Conservation (phyloP, 345 rosid species). For the Euphorbia tirucalli region DNA sequence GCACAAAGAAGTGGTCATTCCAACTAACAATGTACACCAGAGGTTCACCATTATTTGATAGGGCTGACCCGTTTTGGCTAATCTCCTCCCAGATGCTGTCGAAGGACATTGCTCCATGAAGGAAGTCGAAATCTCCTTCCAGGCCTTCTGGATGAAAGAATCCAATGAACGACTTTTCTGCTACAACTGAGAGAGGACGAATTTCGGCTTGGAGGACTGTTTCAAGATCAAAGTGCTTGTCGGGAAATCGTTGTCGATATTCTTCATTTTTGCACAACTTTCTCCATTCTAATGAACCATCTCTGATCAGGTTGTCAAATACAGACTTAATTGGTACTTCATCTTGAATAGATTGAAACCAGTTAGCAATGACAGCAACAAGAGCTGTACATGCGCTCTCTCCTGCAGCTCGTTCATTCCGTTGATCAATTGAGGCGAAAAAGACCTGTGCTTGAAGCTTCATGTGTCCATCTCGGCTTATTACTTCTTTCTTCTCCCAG, state of each 20-base stretch:
- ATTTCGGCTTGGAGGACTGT: slow-evolving; percentile 59
- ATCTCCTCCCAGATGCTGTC: slow-evolving; percentile 72
- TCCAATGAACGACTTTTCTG: slow-evolving; percentile 56
- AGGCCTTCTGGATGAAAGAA: slow-evolving; percentile 61
- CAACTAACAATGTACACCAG: slow-evolving; percentile 60
- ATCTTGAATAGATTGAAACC: slow-evolving; percentile 54
- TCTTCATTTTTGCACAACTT: slow-evolving; percentile 56
- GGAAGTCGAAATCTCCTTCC: slow-evolving; percentile 55
- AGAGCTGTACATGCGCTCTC: slow-evolving; percentile 75
- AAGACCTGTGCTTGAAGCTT: slow-evolving; percentile 56
- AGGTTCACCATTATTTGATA: slow-evolving; percentile 14
- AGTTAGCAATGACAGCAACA: slow-evolving; percentile 59
- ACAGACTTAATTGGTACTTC: slow-evolving; percentile 60
- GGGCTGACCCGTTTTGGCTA: slow-evolving; percentile 16
- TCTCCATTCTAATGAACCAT: slow-evolving; percentile 69
- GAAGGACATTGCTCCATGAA: slow-evolving; percentile 65
- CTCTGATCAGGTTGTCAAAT: slow-evolving; percentile 58
- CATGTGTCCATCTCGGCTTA: slow-evolving; percentile 57
- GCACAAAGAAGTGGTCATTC: slow-evolving; percentile 71
- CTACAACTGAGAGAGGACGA: slow-evolving; percentile 37
- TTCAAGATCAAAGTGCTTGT: slow-evolving; percentile 72
- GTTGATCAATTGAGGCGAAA: slow-evolving; percentile 68
- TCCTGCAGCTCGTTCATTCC: slow-evolving; percentile 69
- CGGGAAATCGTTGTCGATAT: slow-evolving; percentile 47
- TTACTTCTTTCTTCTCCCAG: slow-evolving; percentile 61